phyloP scores from a whole-genome alignment of 768 basidiomycete genomes.

The Phylloporus scabripes region DNA sequence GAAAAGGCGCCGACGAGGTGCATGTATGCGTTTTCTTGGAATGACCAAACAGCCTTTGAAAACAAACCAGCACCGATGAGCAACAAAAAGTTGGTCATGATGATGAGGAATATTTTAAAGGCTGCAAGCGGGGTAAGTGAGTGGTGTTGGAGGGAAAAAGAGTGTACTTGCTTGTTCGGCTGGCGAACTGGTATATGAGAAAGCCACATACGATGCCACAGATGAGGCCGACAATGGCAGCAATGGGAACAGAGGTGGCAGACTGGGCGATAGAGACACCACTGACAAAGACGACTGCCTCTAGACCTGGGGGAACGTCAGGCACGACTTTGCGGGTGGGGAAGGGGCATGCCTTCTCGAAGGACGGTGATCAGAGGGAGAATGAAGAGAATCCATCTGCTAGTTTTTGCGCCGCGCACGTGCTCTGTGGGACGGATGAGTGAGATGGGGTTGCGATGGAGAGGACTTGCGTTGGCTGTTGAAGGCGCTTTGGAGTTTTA shows the following conservation, averaged over 20 bases:
- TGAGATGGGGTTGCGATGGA: not conserved
- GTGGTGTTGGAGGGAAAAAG: not conserved
- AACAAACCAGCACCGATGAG: conserved; percentile 94
- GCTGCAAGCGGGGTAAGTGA: conserved; percentile 34
- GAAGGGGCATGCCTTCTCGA: conserved; percentile 65
- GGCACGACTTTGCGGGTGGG: not conserved
- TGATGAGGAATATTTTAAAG: conserved; percentile 79
- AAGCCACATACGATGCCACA: conserved; percentile 70
- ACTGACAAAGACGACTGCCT: conserved; percentile 91
- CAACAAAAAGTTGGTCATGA: conserved; percentile 88
- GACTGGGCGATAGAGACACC: conserved; percentile 84
- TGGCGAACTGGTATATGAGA: conserved; percentile 76
- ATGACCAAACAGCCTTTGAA: conserved; percentile 68
- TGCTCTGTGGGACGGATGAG: conserved; percentile 29
- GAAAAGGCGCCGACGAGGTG: conserved; percentile 65
- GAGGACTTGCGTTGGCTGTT: conserved; percentile 42
- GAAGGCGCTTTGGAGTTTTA: conserved; percentile 83
- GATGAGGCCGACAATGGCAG: conserved; percentile 80
- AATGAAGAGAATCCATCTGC: conserved; percentile 85
- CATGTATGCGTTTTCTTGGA: conserved; percentile 66
- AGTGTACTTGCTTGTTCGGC: conserved; percentile 52
- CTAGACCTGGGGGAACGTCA: conserved; percentile 49
- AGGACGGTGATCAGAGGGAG: conserved; percentile 90
- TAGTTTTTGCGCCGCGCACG: conserved; percentile 45
- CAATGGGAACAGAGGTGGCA: conserved; percentile 84